These are phyloP conservation scores for Pseudevernia furfuracea DNA, from an alignment of 495 filamentous ascomycete species.

Conservation along the genomic window DNA sequence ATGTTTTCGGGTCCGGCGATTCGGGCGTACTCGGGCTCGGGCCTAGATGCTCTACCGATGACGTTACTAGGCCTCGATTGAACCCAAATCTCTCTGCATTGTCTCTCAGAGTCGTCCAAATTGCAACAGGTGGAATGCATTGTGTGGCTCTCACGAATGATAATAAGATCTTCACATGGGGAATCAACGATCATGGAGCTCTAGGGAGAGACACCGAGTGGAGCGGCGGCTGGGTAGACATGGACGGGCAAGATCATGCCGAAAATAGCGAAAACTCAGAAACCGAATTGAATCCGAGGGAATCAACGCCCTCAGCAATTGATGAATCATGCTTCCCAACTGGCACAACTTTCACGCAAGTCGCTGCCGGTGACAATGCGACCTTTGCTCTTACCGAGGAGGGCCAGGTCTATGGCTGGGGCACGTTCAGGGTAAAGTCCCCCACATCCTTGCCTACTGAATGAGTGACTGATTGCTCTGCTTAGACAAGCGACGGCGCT, in stretches of 20 bases:
- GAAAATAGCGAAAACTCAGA: neutral
- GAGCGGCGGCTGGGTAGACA: neutral
- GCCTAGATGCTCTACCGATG: neutral
- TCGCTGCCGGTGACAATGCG: neutral
- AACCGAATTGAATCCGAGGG: neutral
- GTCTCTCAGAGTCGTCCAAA: neutral
- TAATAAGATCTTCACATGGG: neutral
- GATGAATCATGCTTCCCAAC: neutral
- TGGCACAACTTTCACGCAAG: neutral
- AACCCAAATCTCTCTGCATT: neutral
- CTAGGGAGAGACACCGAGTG: neutral
- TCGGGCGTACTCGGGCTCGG: neutral
- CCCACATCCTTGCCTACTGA: neutral
- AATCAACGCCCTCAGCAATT: neutral
- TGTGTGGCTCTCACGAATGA: neutral
- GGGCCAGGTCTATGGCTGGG: neutral
- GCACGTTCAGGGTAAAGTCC: neutral
- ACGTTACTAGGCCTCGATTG: neutral
- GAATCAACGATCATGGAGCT: neutral
- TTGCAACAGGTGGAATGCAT: neutral
- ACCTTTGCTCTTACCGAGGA: conserved; percentile 1
- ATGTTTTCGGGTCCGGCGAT: neutral
- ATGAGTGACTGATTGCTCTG: neutral
- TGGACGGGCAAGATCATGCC: neutral
- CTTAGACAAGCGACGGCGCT: neutral